Percentiles rank a stretch among this genome's conserved stretches.
Evolutionary conservation across 176 grass and related monocot species (phyloP).

Genomic region (Carex littledalei): DNA sequence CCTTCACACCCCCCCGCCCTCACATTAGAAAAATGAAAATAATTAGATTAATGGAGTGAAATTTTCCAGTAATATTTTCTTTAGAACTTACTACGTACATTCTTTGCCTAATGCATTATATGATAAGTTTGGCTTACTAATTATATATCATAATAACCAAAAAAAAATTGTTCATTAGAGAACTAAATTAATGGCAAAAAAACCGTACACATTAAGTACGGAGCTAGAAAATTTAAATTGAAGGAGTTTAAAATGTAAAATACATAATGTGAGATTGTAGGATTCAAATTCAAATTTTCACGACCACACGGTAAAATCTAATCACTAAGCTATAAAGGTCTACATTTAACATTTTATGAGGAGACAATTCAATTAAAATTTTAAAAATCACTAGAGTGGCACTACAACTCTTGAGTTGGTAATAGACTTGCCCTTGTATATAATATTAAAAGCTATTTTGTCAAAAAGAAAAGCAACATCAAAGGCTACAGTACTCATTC

Average conservation of each 20-base stretch:
- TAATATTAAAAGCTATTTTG: not conserved
- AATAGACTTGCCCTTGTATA: not conserved
- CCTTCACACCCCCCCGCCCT: not conserved
- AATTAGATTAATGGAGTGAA: not conserved
- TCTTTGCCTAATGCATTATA: not conserved
- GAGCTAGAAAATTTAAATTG: too few relatives aligned
- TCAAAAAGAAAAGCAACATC: not conserved
- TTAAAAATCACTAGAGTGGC: too few relatives aligned
- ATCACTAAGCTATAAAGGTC: too few relatives aligned
- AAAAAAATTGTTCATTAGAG: not conserved
- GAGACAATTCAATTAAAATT: too few relatives aligned
- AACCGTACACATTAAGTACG: not conserved
- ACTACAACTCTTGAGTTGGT: too few relatives aligned
- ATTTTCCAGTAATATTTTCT: not conserved
- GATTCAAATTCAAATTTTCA: too few relatives aligned
- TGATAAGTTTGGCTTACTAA: not conserved
- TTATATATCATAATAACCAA: not conserved
- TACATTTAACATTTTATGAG: too few relatives aligned
- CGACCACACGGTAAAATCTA: too few relatives aligned
- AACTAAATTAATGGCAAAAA: not conserved
- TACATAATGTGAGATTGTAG: too few relatives aligned
- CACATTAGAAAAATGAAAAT: not conserved
- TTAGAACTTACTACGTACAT: not conserved
- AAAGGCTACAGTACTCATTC: not conserved
- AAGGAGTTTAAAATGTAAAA: too few relatives aligned